Base-by-base conservation (phyloP, 768 basidiomycete species). In the Lentinula lateritia region DNA sequence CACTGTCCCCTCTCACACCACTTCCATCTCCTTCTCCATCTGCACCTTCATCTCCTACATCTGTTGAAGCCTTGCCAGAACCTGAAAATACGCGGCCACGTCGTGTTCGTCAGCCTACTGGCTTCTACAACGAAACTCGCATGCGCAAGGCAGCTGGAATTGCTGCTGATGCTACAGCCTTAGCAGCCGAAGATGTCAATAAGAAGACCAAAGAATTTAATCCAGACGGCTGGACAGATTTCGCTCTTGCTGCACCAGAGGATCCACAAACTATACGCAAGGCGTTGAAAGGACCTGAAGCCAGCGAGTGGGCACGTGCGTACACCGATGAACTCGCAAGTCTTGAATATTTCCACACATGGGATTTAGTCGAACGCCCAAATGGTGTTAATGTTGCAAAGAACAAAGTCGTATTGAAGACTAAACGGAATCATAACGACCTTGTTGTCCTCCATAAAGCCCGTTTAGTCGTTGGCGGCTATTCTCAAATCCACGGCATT, bases 401-500 rank as follows among this genome's bases (percentile, higher is more conserved):
- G 1, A 63, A 53, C 34, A 62, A 62, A 2, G 70, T n/a, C 3
- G 60, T 61, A 2, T 36, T 61, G 12, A 12, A 28, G 5, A 18
- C 13, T 15, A 74, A 74, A 55, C 45, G 55, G 1, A 66, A 69
- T 46, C 61, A 62, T 2, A 38, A 68, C 41, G 67, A 68, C n/a
- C 20, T 62, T 18, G 57, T 69, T 18, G 62, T 56, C 12, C 58
- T 56, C 28, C 66, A 63, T 62, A 71, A 71, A 50, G 69, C 68
- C 7, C 41, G 67, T 5, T 39, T 72, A 7, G 70, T 71, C 10
- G 70, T 70, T 5, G 61, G 67, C 52, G 68, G 71, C 3, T 74
- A 61, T 61, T 64, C 61, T 0, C 73, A 74, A 45, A 45, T 65
- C 8, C 70, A 69, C 6, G 76, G 78, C 1, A 32, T 75, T 7